Conservation (phyloP, 2,329 filamentous ascomycete species). For the Leptosphaerulina australis region DNA sequence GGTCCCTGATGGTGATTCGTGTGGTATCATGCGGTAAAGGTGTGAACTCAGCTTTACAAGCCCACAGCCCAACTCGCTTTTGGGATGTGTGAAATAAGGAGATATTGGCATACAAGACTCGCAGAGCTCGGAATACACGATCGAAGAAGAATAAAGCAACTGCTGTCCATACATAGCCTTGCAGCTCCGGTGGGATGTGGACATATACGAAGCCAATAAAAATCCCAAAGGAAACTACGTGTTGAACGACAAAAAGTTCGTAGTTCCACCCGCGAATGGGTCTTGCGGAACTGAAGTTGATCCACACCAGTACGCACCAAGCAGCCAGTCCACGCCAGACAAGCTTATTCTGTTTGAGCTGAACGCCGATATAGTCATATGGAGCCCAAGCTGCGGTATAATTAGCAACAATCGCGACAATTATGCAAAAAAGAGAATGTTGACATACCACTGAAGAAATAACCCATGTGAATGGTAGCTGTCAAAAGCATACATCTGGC, state of each 20-base stretch:
- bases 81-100: slow-evolving; percentile 49
- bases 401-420: not conserved
- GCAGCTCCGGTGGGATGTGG: slow-evolving; percentile 66
- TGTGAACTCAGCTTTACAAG: slow-evolving; percentile 49
- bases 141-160: slow-evolving; percentile 68
- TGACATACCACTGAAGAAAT: slow-evolving; percentile 60
- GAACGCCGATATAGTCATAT: slow-evolving; percentile 63
- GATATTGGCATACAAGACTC: slow-evolving; percentile 49
- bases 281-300: slow-evolving; percentile 65
- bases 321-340: slow-evolving; percentile 71
- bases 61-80: slow-evolving; percentile 37
- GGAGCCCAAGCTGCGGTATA: slow-evolving; percentile 61
- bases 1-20: slow-evolving; percentile 61
- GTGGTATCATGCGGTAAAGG: slow-evolving; percentile 62
- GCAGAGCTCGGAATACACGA: slow-evolving; percentile 57
- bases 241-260: slow-evolving; percentile 72
- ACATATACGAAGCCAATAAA: slow-evolving; percentile 68
- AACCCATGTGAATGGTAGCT: slow-evolving; percentile 71
- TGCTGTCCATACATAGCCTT: slow-evolving; percentile 70
- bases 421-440: not conserved
- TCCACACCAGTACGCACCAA: slow-evolving; percentile 71
- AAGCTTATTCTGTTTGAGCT: slow-evolving; percentile 67
- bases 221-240: slow-evolving; percentile 65
- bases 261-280: slow-evolving; percentile 71
- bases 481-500: slow-evolving; percentile 72